These are phyloP conservation scores for Neurospora tetraspora DNA, from an alignment of 495 filamentous ascomycete genomes.

Conservation along the genomic window DNA sequence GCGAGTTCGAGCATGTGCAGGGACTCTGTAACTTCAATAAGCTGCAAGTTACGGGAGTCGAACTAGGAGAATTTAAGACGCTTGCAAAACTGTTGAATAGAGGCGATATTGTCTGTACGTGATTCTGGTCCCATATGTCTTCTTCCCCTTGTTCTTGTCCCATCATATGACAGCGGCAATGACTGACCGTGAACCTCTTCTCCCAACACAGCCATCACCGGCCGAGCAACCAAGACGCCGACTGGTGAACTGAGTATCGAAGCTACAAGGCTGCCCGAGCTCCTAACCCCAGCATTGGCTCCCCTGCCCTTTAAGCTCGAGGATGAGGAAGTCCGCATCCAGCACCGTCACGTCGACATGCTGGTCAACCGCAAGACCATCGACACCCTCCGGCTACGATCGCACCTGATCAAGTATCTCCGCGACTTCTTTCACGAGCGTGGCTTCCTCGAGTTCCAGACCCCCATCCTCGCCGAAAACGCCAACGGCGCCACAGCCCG, in stretches of 20 bases:
- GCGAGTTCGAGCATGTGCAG: constrained; percentile 63
- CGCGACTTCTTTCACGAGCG: constrained; percentile 60
- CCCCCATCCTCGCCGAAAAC: constrained; percentile 67
- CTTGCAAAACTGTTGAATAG: constrained; percentile 49
- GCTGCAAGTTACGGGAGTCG: constrained; percentile 33
- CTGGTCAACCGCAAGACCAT: constrained; percentile 54
- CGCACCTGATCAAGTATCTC: constrained; percentile 62
- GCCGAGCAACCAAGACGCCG: constrained; percentile 58
- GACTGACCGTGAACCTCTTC: neutral
- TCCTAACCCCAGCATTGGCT: constrained; percentile 70
- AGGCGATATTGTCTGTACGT: constrained; percentile 61
- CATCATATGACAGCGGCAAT: neutral
- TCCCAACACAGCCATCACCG: constrained; percentile 43
- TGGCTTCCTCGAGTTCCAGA: constrained; percentile 77
- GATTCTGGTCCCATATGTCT: constrained; percentile 36
- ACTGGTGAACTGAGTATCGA: constrained; percentile 70
- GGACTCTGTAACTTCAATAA: constrained; percentile 56
- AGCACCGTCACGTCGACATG: constrained; percentile 71
- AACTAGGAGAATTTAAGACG: constrained; percentile 38
- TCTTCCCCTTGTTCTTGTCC: neutral
- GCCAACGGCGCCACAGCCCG: constrained; percentile 78
- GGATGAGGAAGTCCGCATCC: constrained; percentile 54
- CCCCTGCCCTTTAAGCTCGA: constrained; percentile 55
- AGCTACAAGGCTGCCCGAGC: constrained; percentile 52
- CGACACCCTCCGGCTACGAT: constrained; percentile 65